phyloP scores from a whole-genome alignment of 192 early-diverging fungal genomes.

The Backusella psychrophila region DNA sequence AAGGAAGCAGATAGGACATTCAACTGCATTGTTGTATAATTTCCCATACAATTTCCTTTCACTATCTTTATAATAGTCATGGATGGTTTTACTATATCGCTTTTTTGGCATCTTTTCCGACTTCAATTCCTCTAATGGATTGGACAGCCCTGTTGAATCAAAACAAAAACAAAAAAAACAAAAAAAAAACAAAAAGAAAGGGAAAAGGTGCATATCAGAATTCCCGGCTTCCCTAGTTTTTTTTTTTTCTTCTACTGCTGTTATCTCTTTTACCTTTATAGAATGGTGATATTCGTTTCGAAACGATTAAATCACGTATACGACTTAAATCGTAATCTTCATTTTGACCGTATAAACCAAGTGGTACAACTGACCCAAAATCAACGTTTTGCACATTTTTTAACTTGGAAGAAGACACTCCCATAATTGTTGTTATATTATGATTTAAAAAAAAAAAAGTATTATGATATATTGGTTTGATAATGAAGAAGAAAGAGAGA shows the following conservation, averaged over 20 bases:
- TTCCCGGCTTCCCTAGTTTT: background rate
- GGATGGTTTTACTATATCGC: background rate
- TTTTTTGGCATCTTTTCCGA: background rate
- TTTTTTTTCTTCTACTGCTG: background rate
- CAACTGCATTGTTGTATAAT: constrained; percentile 50
- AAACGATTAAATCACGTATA: constrained; percentile 7
- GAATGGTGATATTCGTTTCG: constrained; percentile 1
- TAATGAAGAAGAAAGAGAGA: background rate
- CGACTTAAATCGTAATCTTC: background rate
- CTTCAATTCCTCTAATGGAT: background rate
- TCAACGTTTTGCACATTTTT: background rate
- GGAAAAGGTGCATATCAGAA: constrained; percentile 1
- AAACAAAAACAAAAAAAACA: background rate
- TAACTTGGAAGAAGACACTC: background rate
- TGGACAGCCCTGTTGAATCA: background rate
- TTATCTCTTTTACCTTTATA: constrained; percentile 4
- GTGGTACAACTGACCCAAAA: constrained; percentile 3
- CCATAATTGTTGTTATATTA: background rate
- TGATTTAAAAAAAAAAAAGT: no score
- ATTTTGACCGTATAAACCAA: background rate
- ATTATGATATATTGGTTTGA: background rate
- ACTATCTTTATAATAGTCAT: constrained; percentile 5
- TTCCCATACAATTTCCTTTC: constrained; percentile 4
- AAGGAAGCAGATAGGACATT: constrained; percentile 96
- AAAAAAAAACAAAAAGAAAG: background rate